Evolutionary conservation across 306 rosid genomes (phyloP).

Genomic region (Sphenostylis stenocarpa): DNA sequence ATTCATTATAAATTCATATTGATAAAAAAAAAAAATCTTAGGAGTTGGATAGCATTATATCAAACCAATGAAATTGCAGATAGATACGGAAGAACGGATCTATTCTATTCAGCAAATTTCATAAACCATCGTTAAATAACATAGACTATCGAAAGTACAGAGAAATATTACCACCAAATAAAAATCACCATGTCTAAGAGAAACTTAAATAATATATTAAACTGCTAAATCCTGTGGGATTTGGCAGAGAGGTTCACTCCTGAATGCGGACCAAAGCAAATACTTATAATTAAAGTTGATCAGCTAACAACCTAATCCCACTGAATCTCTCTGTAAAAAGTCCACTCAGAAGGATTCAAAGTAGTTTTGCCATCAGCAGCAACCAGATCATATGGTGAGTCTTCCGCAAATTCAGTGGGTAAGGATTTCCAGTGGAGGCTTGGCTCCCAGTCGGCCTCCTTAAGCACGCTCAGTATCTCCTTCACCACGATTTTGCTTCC

Average conservation of each 20-base stretch:
- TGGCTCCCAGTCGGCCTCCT: constrained; percentile 89
- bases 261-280: background rate
- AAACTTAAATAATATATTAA: background rate
- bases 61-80: background rate
- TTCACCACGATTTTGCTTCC: constrained; percentile 86
- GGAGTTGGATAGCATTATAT: background rate
- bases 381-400: constrained; percentile 82
- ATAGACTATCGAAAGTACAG: constrained; percentile 3
- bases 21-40: background rate
- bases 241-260: background rate
- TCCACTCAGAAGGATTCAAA: constrained; percentile 82
- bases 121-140: constrained; percentile 3
- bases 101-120: constrained; percentile 4
- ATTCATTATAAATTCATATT: constrained; percentile 4
- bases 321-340: constrained; percentile 63
- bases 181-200: constrained; percentile 16
- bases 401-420: constrained; percentile 78
- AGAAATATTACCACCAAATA: constrained; percentile 21
- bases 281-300: background rate
- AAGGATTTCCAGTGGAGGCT: constrained; percentile 83
- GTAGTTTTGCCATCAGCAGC: constrained; percentile 80
- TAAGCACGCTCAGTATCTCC: constrained; percentile 77
- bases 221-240: background rate
- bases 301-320: constrained; percentile 58
- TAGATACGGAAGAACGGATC: background rate